A percentile compares a stretch with the other conserved stretches of the same genome.
These are phyloP conservation scores for Cystobasidium slooffiae DNA, from an alignment of 1,284 basidiomycete species.

Conservation along the genomic window DNA sequence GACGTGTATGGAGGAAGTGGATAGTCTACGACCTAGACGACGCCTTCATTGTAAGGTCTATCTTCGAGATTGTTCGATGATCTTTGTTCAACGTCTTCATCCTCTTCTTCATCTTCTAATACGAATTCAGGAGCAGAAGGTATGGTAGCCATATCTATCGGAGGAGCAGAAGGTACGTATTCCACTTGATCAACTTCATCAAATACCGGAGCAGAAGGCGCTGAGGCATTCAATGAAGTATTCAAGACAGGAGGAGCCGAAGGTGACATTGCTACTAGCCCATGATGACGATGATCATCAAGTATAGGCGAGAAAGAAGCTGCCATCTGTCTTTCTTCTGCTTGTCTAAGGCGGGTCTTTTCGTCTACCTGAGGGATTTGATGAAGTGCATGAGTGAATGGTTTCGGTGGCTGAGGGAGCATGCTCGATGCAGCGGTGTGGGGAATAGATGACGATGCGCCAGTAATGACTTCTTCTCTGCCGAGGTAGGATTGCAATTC, in stretches of 20 bases:
- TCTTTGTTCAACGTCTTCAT: neutral
- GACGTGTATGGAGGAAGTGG: no score
- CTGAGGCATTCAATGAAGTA: neutral
- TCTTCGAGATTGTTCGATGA: neutral
- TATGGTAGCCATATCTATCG: neutral
- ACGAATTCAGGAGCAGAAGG: slow-evolving; percentile 12
- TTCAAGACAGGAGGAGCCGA: slow-evolving; percentile 20
- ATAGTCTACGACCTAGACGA: slow-evolving; percentile 4
- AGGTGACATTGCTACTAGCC: neutral
- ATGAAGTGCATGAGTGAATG: neutral
- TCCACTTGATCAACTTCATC: neutral
- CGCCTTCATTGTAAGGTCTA: slow-evolving; percentile 23
- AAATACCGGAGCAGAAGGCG: slow-evolving; percentile 31
- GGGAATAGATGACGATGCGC: neutral
- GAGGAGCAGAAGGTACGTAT: slow-evolving; percentile 24
- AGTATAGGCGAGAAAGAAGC: no score
- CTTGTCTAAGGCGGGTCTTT: slow-evolving; percentile 33
- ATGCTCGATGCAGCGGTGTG: neutral
- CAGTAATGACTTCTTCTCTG: neutral
- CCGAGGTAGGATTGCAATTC: neutral
- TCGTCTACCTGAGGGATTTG: slow-evolving; percentile 28
- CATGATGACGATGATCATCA: neutral
- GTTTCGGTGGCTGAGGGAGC: slow-evolving; percentile 30
- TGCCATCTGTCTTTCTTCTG: slow-evolving; percentile 25
- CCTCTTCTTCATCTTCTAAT: slow-evolving; percentile 1